Base-by-base conservation (phyloP, 23 red algal genomes). In the Gracilaria vermiculophylla region DNA sequence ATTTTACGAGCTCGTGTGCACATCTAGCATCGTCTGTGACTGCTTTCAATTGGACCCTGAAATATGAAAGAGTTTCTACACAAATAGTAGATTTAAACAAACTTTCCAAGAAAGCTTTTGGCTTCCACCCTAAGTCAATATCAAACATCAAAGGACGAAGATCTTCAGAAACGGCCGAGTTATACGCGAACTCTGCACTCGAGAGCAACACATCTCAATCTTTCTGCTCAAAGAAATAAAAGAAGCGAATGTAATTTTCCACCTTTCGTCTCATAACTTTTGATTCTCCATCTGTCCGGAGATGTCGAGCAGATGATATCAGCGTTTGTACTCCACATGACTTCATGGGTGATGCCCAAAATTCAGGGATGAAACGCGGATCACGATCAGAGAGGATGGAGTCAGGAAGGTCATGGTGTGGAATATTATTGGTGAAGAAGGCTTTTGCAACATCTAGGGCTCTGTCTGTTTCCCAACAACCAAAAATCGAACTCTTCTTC, bases 181-280 rank as follows among this genome's bases (percentile, higher is more conserved):
- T 78, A 55, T 82, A 82, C 23, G 14, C 77, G 37, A 82, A 82
- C 40, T 82, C 77, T 0, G 77, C 77, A 40, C 11, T 19, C 14
- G 77, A n/a, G 0, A 62, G 14, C 23, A 82, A 28, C 20, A 21
- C 39, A 45, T 82, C 77, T 16, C 52, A 82, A 37, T 82, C 57
- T 35, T 61, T 28, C 27, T 82, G 77, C 11, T 42, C 12, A 62
- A 39, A 58, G 12, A 7, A 41, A 56, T 53, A 82, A 25, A 37
- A 64, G 37, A 4, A 82, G 29, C 48, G 13, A 41, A 82, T 4
- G 39, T 62, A 41, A 45, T 62, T 82, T 41, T 82, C 77, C 5
- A 82, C 36, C 53, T 62, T 82, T 25, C 77, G 25, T 5, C 64
- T 82, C 77, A 35, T 61, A 45, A 82, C 16, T 24, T 37, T 57